Conservation (phyloP, 148 eudicot genomes). For the Simmondsia chinensis region DNA sequence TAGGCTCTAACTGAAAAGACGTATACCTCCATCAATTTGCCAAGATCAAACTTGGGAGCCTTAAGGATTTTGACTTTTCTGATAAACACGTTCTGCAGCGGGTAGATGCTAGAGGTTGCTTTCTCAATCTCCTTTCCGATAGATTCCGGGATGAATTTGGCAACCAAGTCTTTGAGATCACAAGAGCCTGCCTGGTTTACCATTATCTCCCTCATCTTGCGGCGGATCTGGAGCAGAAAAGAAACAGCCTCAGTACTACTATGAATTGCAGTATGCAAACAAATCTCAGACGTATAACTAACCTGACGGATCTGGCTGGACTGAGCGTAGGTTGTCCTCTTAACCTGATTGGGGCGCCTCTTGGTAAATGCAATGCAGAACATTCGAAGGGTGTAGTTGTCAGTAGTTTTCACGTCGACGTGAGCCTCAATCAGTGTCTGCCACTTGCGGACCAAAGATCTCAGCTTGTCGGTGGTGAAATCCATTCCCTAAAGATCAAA, state of each 20-base stretch:
- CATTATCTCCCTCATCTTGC: constrained; percentile 92
- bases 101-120: constrained; percentile 71
- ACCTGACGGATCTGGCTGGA: constrained; percentile 74
- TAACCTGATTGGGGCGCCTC: constrained; percentile 70
- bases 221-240: constrained; percentile 51
- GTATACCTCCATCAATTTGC: constrained; percentile 87
- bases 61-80: constrained; percentile 84
- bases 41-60: constrained; percentile 82
- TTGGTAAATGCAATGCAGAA: constrained; percentile 83
- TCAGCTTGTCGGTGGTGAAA: constrained; percentile 63
- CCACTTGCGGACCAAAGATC: constrained; percentile 78
- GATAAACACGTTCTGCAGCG: constrained; percentile 73
- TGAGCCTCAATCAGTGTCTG: constrained; percentile 75
- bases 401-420: constrained; percentile 80
- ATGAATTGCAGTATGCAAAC: too few relatives aligned
- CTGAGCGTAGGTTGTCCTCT: constrained; percentile 67
- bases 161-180: constrained; percentile 74
- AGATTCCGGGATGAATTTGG: constrained; percentile 74
- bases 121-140: constrained; percentile 88
- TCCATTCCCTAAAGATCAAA: constrained; percentile 45
- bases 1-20: too few relatives aligned
- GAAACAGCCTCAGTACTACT: background rate
- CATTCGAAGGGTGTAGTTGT: constrained; percentile 55
- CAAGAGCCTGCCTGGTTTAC: constrained; percentile 72
- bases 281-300: too few relatives aligned